Evolutionary conservation across 2,329 filamentous ascomycete species (phyloP), one percentile per base, ranked within the genome.

Genomic region (Paecilomyces niveus): DNA sequence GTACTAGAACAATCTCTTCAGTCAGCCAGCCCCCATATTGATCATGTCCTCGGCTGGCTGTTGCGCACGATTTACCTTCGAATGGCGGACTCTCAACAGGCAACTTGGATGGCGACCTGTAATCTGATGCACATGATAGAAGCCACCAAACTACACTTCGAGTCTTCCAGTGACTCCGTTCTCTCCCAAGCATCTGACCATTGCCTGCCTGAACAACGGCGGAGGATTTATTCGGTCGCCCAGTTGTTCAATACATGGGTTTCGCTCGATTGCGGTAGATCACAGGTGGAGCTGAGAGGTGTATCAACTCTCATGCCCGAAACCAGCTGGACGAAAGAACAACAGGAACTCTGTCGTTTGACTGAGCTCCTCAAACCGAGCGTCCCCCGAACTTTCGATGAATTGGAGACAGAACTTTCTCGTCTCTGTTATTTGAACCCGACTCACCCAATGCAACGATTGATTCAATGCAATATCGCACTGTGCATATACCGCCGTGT

Each of bases 91-190:
- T 76, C 78, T 1, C 80, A 80, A 0, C 78, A 83, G 57, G 72
- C 74, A 0, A 74, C 78, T 0, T 83, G 81, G 81, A 78, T 83
- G 65, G 80, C 81, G 0, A 81, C 77, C 58, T 82, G 77, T 54
- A 78, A 75, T 0, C 67, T 80, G 3, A 81, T 84, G 78, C 81
- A 83, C 62, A 73, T 83, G 49, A 70, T 81, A 0, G 81, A 83
- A 61, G 78, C 81, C 7, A 75, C 77, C 8, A 57, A 56, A 2
- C 18, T 61, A 33, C 59, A 62, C 49, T 31, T 56, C 22, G 58
- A 60, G 6, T 52, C 61, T 13, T 32, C 52, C 2, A 45, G 15
- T 15, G 54, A 54, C 15, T 50, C 55, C 8, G 29, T 24, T 11
- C 26, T 22, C 7, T 22, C 24, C 7, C 31, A 26, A 53, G 49